These are phyloP conservation scores for Tolypocladium sp. DNA, from an alignment of 2,329 filamentous ascomycete species.

Conservation along the genomic window DNA sequence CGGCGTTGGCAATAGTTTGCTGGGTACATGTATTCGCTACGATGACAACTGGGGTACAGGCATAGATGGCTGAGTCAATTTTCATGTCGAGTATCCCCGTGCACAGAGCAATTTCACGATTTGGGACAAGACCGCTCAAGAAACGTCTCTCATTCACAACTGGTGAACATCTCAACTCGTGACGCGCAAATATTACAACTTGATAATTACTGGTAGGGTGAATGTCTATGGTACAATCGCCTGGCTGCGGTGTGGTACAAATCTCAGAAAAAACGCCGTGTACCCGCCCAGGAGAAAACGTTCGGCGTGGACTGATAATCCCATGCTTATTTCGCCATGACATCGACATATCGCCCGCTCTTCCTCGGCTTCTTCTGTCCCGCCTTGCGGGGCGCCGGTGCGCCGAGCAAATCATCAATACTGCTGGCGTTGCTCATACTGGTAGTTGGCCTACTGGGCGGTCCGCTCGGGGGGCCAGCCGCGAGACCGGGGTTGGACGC, in stretches of 20 bases:
- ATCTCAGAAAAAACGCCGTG: neutral
- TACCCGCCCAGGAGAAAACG: neutral
- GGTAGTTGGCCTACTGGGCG: slow-evolving; percentile 63
- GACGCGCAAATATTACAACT: neutral
- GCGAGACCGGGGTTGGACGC: slow-evolving; percentile 36
- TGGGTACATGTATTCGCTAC: neutral
- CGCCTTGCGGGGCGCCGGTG: slow-evolving; percentile 59
- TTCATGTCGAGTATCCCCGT: neutral
- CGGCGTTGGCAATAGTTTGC: neutral
- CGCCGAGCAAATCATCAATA: slow-evolving; percentile 85
- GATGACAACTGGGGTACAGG: neutral
- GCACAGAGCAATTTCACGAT: neutral
- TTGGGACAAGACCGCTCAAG: neutral
- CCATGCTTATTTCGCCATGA: slow-evolving; percentile 67
- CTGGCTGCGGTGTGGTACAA: neutral
- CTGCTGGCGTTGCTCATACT: slow-evolving; percentile 87
- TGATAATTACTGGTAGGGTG: neutral
- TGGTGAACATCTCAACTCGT: neutral
- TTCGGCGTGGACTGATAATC: neutral
- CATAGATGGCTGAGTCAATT: neutral
- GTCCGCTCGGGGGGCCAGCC: slow-evolving; percentile 33
- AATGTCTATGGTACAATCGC: slow-evolving; percentile 3
- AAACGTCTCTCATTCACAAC: neutral
- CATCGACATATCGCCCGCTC: slow-evolving; percentile 84
- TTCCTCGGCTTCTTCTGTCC: slow-evolving; percentile 65